Evolutionary conservation across 2,329 filamentous ascomycete genomes (phyloP), one percentile per base, ranked within the genome.

Genomic region (Chaetomium olivaceum): DNA sequence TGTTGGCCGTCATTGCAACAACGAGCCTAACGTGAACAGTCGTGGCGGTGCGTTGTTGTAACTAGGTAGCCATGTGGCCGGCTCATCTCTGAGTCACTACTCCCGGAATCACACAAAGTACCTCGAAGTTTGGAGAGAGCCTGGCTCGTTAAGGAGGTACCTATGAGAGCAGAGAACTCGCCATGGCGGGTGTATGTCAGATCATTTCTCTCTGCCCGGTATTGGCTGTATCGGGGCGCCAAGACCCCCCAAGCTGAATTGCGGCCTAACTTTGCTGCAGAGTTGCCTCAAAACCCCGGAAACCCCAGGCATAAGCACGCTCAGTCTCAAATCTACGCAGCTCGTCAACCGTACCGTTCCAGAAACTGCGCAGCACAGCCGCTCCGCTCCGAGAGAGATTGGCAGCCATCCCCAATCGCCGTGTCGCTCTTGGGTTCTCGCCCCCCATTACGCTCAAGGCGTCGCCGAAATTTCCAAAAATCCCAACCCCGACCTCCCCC

Each of bases 381-480:
- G 64, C 62, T 68, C 54, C 36, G 65, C 63, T 46, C 69, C 62
- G 60, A 52, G 54, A 70, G 68, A 71, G 68, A 68, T 65, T 70
- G 68, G 68, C 63, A 68, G 63, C 52, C 68, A 71, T 73, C 72
- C 70, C 70, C 71, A 71, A 70, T 72, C 69, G 68, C 69, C 68
- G 67, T 70, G 68, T 59, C 66, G 68, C 67, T 71, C 67, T 67
- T 71, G 70, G 68, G 67, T 67, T 69, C 66, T 68, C 67, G 65
- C 69, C 70, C 70, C 70, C 70, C 66, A 71, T 72, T 68, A 65
- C 68, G 67, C 65, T 68, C 70, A 69, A 71, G 58, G 66, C 67
- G 68, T 69, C 69, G 69, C 70, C 68, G 69, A 73, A 73, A 71
- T 70, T 69, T 71, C 70, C 62, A 69, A 69, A 72, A 73, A 68